Percentiles rank a stretch among this genome's conserved stretches.
These are phyloP conservation scores for Sideroxylon spinosum DNA, from an alignment of 179 eudicot genomes.

Conservation along the genomic window DNA sequence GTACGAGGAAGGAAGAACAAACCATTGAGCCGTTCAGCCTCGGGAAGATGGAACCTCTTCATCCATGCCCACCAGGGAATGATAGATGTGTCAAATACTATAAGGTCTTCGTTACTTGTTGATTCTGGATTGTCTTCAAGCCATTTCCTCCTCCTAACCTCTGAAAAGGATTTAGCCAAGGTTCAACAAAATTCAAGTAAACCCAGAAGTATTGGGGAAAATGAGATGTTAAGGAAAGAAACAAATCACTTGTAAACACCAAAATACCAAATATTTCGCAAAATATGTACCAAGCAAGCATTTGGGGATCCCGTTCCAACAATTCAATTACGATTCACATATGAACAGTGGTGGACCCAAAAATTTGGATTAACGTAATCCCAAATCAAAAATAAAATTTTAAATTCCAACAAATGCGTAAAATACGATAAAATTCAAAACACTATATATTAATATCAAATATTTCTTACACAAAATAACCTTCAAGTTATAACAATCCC, in stretches of 20 bases:
- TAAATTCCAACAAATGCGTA: too few relatives aligned
- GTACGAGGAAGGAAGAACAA: not conserved
- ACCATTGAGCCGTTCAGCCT: slow-evolving; percentile 75
- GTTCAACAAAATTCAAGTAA: slow-evolving; percentile 8
- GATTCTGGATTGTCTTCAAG: slow-evolving; percentile 63
- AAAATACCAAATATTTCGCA: not conserved
- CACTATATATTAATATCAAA: too few relatives aligned
- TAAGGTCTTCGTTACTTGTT: slow-evolving; percentile 44
- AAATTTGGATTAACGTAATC: too few relatives aligned
- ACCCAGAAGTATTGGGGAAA: not conserved
- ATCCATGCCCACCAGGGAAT: slow-evolving; percentile 85
- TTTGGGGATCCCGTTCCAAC: too few relatives aligned
- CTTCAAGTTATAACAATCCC: too few relatives aligned
- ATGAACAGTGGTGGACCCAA: not conserved
- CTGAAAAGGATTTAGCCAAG: slow-evolving; percentile 30
- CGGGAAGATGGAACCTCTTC: slow-evolving; percentile 76
- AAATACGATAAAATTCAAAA: too few relatives aligned
- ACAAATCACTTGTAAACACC: not conserved
- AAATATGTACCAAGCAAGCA: too few relatives aligned
- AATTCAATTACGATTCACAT: too few relatives aligned
- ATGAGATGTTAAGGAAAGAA: not conserved
- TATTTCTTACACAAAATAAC: too few relatives aligned
- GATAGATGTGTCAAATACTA: slow-evolving; percentile 63
- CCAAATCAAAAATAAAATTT: too few relatives aligned
- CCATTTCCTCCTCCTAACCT: slow-evolving; percentile 71